Percentiles rank a stretch among this genome's conserved stretches.
phyloP scores from a whole-genome alignment of 2,329 filamentous ascomycete species.

The Apiospora kogelbergensis region DNA sequence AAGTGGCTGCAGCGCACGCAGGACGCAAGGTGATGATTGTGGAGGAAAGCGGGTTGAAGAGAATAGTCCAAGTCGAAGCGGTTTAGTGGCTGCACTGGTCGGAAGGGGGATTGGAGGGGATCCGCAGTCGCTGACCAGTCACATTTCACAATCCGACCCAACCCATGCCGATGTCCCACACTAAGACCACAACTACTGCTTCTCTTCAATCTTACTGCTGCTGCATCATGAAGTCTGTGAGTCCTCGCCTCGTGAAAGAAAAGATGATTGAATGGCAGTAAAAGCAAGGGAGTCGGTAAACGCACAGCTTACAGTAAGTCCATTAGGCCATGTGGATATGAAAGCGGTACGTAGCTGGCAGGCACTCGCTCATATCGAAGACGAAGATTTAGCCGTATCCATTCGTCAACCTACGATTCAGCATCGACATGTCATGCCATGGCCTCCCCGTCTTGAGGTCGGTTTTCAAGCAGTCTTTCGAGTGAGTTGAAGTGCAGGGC shows the following conservation, averaged over 20 bases:
- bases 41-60: not conserved
- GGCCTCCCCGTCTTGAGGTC: too few relatives aligned
- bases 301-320: not conserved
- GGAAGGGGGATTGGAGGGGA: not conserved
- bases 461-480: too few relatives aligned
- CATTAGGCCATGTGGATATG: not conserved
- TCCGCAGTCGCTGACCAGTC: not conserved
- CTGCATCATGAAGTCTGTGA: not conserved
- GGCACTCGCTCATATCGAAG: not conserved
- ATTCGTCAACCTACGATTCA: too few relatives aligned
- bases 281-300: not conserved
- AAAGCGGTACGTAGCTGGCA: too few relatives aligned
- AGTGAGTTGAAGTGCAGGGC: not conserved
- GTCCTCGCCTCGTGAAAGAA: not conserved
- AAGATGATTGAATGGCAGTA: not conserved
- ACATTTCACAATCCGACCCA: not conserved
- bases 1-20: not conserved
- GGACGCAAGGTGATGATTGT: not conserved
- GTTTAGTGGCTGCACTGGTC: not conserved
- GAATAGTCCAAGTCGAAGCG: not conserved
- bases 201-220: not conserved
- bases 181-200: not conserved
- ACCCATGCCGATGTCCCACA: not conserved
- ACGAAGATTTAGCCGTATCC: too few relatives aligned
- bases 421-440: not conserved